Evolutionary conservation across 345 rosid species (phyloP), one percentile per base, ranked within the genome.

Genomic region (Syzygium grande): DNA sequence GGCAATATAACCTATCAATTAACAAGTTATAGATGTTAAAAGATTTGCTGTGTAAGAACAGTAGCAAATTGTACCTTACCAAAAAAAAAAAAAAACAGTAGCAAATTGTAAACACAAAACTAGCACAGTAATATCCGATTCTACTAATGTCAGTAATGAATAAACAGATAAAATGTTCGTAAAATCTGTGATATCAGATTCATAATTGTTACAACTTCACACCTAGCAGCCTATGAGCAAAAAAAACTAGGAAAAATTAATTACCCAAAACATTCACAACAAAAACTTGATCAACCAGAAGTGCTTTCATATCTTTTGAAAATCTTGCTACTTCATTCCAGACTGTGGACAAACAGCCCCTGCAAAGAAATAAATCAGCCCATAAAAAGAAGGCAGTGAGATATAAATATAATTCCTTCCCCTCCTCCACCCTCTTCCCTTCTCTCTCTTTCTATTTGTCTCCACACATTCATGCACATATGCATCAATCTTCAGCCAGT

Each of bases 211-310:
- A 58, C 63, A 58, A 58, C 11, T 22, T 23, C 27, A 55, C 59
- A 22, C 80, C 25, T 68, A 9, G 25, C 38, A 11, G 46, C 80
- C 80, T 68, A 12, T 5, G 1, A 29, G 43, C 27, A 85, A 87
- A 87, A 43, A 65, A 89, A 56, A 84, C 59, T 51, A 51, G 49
- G 49, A 87, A 58, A 59, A 15, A 84, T 73, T 38, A 88, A 68
- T 59, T 93, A 96, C 99, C 99, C 27, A 96, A 92, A 89, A 98
- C 98, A 86, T 96, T 98, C n/a, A 95, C 93, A 38, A 98, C 90
- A 85, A 88, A 98, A 87, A 96, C 95, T 92, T 91, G 94, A 87
- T 96, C 97, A 58, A 49, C 68, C 92, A 94, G 91, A 89, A 98
- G 99, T 79, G 87, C 94, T 94, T 94, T 94, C 92, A 95, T 88